Conservation (phyloP, 2,329 filamentous ascomycete species). For the Pyrenophora tritici-repentis region DNA sequence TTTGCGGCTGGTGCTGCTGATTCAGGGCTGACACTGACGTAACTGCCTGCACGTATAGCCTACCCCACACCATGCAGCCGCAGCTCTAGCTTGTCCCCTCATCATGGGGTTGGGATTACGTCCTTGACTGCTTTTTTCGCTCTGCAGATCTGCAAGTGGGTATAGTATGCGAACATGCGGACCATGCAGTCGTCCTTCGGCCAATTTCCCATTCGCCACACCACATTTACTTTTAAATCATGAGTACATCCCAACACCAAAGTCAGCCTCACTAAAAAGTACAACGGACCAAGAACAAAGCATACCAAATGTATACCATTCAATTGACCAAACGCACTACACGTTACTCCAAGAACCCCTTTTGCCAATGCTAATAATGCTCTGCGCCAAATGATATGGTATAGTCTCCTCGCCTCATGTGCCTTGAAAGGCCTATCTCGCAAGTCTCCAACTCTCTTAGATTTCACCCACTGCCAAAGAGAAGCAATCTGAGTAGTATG, state of each 20-base stretch:
- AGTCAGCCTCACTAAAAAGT: not conserved
- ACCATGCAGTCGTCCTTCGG: too few relatives aligned
- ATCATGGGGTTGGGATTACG: not conserved
- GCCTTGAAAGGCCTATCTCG: conserved; percentile 13
- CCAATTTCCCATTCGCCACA: too few relatives aligned
- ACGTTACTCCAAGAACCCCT: conserved; percentile 10
- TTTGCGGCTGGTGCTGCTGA: too few relatives aligned
- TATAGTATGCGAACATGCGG: too few relatives aligned
- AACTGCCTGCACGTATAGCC: not conserved
- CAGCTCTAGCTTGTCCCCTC: not conserved
- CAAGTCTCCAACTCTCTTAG: conserved; percentile 25
- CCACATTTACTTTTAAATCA: too few relatives aligned
- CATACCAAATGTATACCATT: conserved; percentile 18
- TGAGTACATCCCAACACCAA: not conserved
- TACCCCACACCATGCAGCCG: not conserved
- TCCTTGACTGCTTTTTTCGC: too few relatives aligned
- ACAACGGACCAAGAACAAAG: not conserved
- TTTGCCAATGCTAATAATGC: conserved; percentile 26
- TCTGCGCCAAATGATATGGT: conserved; percentile 36
- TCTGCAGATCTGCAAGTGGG: too few relatives aligned
- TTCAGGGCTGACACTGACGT: not conserved
- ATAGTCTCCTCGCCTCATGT: conserved; percentile 24
- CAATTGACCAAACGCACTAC: conserved; percentile 23
- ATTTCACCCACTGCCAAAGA: conserved; percentile 24
- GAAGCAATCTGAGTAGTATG: conserved; percentile 38